Evolutionary conservation across 2,329 filamentous ascomycete genomes (phyloP).

Genomic region (Colletotrichum sp.): DNA sequence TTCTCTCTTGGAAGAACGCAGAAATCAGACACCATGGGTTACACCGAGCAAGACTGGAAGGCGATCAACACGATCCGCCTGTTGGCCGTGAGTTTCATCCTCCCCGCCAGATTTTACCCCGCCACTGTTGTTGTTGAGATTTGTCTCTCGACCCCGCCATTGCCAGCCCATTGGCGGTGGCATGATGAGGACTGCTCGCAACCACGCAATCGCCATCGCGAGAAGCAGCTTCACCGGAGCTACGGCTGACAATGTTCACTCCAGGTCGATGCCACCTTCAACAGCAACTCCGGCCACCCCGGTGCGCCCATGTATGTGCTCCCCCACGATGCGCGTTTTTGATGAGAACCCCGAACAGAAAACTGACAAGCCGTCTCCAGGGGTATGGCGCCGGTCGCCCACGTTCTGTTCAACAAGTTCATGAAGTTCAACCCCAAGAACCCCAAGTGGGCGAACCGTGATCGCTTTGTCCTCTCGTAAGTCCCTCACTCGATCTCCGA

Average conservation of each 20-base stretch:
- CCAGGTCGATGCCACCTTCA: conserved; percentile 95
- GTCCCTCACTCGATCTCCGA: conserved; percentile 43
- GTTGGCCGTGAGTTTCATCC: conserved; percentile 78
- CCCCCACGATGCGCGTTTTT: neutral
- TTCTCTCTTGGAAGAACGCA: conserved; percentile 22
- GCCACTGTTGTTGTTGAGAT: conserved; percentile 34
- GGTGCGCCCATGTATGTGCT: conserved; percentile 90
- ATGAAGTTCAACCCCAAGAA: conserved; percentile 99
- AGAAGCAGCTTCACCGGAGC: neutral
- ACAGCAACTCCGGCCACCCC: conserved; percentile 97
- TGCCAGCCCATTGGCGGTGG: conserved; percentile 20
- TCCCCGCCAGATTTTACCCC: conserved; percentile 33
- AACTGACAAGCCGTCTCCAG: conserved; percentile 44
- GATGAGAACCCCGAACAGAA: neutral
- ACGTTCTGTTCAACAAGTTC: conserved; percentile 98
- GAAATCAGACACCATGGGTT: conserved; percentile 75
- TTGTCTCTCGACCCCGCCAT: conserved; percentile 37
- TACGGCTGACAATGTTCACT: conserved; percentile 4
- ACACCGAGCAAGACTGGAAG: conserved; percentile 84
- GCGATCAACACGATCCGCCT: conserved; percentile 98
- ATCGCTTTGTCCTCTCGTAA: conserved; percentile 99
- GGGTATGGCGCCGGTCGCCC: conserved; percentile 90
- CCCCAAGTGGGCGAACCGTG: conserved; percentile 94
- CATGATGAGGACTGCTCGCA: neutral
- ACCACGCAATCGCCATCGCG: neutral